Base-by-base conservation (phyloP, 2,329 filamentous ascomycete genomes). In the Penicillium sumatraense region DNA sequence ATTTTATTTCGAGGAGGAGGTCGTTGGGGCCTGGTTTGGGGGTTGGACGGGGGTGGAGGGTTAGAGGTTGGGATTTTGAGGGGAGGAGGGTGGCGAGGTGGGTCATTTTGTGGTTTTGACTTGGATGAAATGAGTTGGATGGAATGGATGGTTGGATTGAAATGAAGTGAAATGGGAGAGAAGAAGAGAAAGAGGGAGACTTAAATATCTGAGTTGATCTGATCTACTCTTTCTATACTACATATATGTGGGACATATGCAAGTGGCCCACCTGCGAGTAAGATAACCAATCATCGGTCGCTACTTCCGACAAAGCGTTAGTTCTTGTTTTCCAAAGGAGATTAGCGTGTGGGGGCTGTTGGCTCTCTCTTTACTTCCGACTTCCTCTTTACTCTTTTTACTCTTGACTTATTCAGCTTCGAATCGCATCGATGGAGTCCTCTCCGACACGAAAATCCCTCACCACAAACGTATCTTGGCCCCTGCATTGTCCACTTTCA, bases 1-100 rank as follows among this genome's bases (percentile, higher is more conserved):
- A 77, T 48, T 79, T 78, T 60, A 82, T 75, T 1, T 66, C 74
- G 51, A 83, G 68, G 21, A 82, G 78, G 49, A 83, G 68, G 40
- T 83, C 80, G 26, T 62, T 64, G 16, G 77, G 75, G 0, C 79
- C 78, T 38, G 80, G 77, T 7, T 74, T 75, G 3, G 78, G 80
- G 0, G 79, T 82, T 1, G 67, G 57, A 3, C 78, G 76, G 11
- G 66, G 23, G 52, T 69, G 70, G 36, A 80, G 13, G 53, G 72
- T 45, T 24, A 80, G 74, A 13, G 73, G 71, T 10, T 70, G 33
- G 14, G 72, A 74, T 66, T 76, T 74, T 6, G 65, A 69, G 1
- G 49, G 59, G 21, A 61, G 64, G 9, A 79, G 38, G 10, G 77
- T 77, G 35, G 79, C 78, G 31, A 76, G 69, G 56, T 81, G 77